phyloP scores from a whole-genome alignment of 805 yeast species.

The Tetrapisispora taiwanensis region DNA sequence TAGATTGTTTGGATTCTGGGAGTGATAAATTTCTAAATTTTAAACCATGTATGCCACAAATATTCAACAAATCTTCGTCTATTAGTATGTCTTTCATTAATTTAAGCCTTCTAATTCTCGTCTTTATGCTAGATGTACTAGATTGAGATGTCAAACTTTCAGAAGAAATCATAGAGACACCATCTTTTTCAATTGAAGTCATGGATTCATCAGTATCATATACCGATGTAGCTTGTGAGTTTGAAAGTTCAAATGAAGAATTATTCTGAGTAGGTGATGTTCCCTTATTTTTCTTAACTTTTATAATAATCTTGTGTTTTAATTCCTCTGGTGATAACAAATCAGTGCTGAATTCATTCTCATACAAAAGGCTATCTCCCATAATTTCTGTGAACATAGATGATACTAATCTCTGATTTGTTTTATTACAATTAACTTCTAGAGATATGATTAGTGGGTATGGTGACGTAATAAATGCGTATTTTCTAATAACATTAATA shows the following conservation, averaged over 20 bases:
- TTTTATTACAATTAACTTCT: slow-evolving; percentile 67
- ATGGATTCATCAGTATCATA: slow-evolving; percentile 28
- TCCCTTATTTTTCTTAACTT: slow-evolving; percentile 52
- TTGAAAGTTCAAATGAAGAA: neutral
- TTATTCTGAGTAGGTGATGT: neutral
- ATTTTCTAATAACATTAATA: slow-evolving; percentile 60
- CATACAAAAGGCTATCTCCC: slow-evolving; percentile 1
- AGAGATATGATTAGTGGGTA: slow-evolving; percentile 78
- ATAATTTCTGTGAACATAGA: slow-evolving; percentile 39
- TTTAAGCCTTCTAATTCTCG: slow-evolving; percentile 28
- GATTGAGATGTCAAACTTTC: slow-evolving; percentile 7
- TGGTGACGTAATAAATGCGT: slow-evolving; percentile 81
- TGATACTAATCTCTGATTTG: slow-evolving; percentile 55
- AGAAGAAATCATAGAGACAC: slow-evolving; percentile 7
- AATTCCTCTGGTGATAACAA: slow-evolving; percentile 70
- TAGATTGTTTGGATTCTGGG: slow-evolving; percentile 70
- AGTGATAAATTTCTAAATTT: slow-evolving; percentile 75
- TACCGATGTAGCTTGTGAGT: slow-evolving; percentile 6
- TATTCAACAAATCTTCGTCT: slow-evolving; percentile 16
- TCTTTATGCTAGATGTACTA: slow-evolving; percentile 5
- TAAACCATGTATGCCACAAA: slow-evolving; percentile 45
- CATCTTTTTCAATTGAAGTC: slow-evolving; percentile 24
- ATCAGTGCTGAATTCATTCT: slow-evolving; percentile 2
- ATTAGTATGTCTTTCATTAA: slow-evolving; percentile 18
- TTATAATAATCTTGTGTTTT: slow-evolving; percentile 61